A percentile compares a stretch with the other conserved stretches of the same genome.
Evolutionary conservation across 2,329 filamentous ascomycete genomes (phyloP).

Genomic region (Scortechinia acanthostroma): DNA sequence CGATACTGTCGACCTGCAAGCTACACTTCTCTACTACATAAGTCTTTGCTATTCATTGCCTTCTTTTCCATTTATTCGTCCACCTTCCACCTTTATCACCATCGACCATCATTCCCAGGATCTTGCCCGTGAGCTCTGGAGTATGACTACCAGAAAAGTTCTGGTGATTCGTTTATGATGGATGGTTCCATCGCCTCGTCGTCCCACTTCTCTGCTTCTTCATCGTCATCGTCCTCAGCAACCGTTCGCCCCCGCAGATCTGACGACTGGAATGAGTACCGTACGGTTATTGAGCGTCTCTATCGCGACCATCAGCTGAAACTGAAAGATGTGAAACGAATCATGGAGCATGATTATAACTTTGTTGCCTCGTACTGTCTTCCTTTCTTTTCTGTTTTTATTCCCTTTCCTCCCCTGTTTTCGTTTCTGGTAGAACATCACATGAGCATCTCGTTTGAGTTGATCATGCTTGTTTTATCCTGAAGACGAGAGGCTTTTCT

Average conservation of each 20-base stretch:
- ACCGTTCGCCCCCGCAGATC: conserved; percentile 21
- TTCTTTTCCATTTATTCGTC: not conserved
- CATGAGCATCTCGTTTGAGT: no score
- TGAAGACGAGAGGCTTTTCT: no score
- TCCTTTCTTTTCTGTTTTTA: conserved; percentile 4
- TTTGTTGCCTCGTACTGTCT: conserved; percentile 21
- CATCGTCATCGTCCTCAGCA: conserved; percentile 11
- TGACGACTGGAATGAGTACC: conserved; percentile 23
- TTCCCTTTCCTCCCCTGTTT: no score
- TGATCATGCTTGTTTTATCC: no score
- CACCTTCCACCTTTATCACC: not conserved
- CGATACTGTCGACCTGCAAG: no score
- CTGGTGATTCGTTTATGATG: not conserved
- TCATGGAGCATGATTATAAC: conserved; percentile 23
- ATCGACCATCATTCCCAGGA: no score
- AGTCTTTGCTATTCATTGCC: no score
- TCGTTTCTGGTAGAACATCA: no score
- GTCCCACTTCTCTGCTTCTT: not conserved
- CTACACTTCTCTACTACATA: no score
- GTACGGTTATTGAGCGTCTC: conserved; percentile 20
- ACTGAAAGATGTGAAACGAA: conserved; percentile 21
- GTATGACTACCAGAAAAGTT: not conserved
- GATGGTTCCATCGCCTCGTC: not conserved
- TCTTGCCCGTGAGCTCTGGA: no score
- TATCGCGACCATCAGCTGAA: conserved; percentile 23